A percentile compares a stretch with the other conserved stretches of the same genome.
These are phyloP conservation scores for Sutorius eximius DNA, from an alignment of 1,284 basidiomycete species.

Conservation along the genomic window DNA sequence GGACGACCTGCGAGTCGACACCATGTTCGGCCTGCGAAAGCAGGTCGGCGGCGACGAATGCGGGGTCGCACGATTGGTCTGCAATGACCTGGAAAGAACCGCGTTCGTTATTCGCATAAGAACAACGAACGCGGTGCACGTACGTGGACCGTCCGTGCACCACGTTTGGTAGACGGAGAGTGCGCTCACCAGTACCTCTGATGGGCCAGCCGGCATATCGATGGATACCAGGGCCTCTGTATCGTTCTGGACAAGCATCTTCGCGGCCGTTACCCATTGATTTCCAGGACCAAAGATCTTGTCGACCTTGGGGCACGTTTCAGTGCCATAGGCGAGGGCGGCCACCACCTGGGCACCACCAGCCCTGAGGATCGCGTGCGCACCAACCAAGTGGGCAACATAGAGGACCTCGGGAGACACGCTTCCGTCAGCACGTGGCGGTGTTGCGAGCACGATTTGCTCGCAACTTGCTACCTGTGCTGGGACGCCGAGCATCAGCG, in stretches of 20 bases:
- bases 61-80: constrained; percentile 81
- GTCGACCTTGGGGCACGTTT: constrained; percentile 97
- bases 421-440: constrained; percentile 86
- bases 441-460: constrained; percentile 92
- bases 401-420: constrained; percentile 96
- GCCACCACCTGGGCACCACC: constrained; percentile 98
- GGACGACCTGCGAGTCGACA: constrained; percentile 95
- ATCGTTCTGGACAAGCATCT: constrained; percentile 99
- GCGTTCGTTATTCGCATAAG: constrained; percentile 39
- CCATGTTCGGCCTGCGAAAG: constrained; percentile 98
- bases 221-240: constrained; percentile 96
- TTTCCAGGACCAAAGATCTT: constrained; percentile 99
- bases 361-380: constrained; percentile 85
- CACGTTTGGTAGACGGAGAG: constrained; percentile 6
- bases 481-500: constrained; percentile 97
- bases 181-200: constrained; percentile 85
- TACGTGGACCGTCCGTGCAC: constrained; percentile 9
- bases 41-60: constrained; percentile 95
- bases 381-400: constrained; percentile 86
- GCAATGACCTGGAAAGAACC: constrained; percentile 76
- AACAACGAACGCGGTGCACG: constrained; percentile 39
- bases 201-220: constrained; percentile 99
- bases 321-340: constrained; percentile 95
- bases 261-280: constrained; percentile 99
- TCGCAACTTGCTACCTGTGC: constrained; percentile 97